These are phyloP conservation scores for Metschnikowia colocasiae DNA, from an alignment of 805 yeast species.

Conservation along the genomic window DNA sequence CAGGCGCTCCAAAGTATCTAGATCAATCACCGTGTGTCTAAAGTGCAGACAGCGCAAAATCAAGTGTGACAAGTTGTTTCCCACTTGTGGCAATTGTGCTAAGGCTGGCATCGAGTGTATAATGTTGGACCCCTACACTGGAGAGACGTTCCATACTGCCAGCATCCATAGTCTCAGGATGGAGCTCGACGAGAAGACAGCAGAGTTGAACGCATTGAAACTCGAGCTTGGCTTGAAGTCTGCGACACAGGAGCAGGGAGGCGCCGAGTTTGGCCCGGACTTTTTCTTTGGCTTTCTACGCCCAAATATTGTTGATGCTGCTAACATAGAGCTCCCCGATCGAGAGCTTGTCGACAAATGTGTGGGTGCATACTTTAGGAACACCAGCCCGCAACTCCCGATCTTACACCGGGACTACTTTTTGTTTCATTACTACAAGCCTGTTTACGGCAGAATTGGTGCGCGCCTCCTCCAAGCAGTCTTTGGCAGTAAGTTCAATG, in stretches of 20 bases:
- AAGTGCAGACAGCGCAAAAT: constrained; percentile 15
- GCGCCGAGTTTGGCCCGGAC: not conserved
- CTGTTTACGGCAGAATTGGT: constrained; percentile 12
- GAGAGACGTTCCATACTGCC: constrained; percentile 14
- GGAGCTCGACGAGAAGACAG: constrained; percentile 8
- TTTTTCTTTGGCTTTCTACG: not conserved
- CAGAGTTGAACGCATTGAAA: constrained; percentile 8
- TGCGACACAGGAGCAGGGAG: not conserved
- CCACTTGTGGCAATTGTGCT: constrained; percentile 17
- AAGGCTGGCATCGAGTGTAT: constrained; percentile 15
- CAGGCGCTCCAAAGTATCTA: not conserved
- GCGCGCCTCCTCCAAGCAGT: not conserved
- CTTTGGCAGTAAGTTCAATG: constrained; percentile 4
- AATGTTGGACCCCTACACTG: constrained; percentile 14
- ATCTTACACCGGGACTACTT: constrained; percentile 16
- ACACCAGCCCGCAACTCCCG: constrained; percentile 16
- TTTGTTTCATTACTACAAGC: constrained; percentile 14
- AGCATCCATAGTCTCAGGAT: constrained; percentile 12
- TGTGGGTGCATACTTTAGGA: constrained; percentile 10
- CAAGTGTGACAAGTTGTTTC: constrained; percentile 17
- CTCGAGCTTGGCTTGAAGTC: constrained; percentile 1
- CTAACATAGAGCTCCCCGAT: constrained; percentile 8
- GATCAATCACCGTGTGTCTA: constrained; percentile 17
- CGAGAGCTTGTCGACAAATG: constrained; percentile 10
- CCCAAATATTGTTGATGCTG: not conserved